Conservation (phyloP, 1,139 yeast species). For the Dujonia santamariae region DNA sequence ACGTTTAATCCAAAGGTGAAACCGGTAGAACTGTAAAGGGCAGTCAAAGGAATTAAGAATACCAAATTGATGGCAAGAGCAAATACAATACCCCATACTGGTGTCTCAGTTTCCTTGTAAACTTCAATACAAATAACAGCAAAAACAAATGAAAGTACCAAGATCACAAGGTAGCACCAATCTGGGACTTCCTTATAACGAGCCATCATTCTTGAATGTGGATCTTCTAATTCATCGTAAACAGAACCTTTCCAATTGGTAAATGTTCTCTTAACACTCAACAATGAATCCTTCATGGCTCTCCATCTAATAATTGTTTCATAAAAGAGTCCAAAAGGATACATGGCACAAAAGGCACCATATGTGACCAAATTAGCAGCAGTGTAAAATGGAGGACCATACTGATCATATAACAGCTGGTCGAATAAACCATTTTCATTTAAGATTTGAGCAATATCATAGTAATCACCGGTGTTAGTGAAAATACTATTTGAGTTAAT, state of each 20-base stretch:
- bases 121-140: slow-evolving; percentile 42
- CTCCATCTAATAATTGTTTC: slow-evolving; percentile 26
- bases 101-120: slow-evolving; percentile 48
- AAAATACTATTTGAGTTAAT: slow-evolving; percentile 44
- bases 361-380: slow-evolving; percentile 36
- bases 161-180: slow-evolving; percentile 46
- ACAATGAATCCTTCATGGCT: slow-evolving; percentile 21
- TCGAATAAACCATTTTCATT: slow-evolving; percentile 29
- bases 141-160: slow-evolving; percentile 39
- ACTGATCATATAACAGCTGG: slow-evolving; percentile 26
- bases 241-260: slow-evolving; percentile 21
- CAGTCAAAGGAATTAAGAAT: slow-evolving; percentile 50
- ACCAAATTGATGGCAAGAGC: slow-evolving; percentile 52
- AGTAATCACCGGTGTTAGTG: slow-evolving; percentile 39
- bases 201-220: slow-evolving; percentile 52
- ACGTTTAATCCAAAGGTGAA: slow-evolving; percentile 50
- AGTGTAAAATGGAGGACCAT: slow-evolving; percentile 31
- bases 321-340: slow-evolving; percentile 49
- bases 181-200: slow-evolving; percentile 56
- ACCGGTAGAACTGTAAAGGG: slow-evolving; percentile 49
- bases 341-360: slow-evolving; percentile 49
- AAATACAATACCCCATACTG: slow-evolving; percentile 58
- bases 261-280: slow-evolving; percentile 22
- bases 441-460: slow-evolving; percentile 34
- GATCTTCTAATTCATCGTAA: slow-evolving; percentile 34